phyloP scores from a whole-genome alignment of 257 asterid genomes.

The Nicotiana sylvestris region DNA sequence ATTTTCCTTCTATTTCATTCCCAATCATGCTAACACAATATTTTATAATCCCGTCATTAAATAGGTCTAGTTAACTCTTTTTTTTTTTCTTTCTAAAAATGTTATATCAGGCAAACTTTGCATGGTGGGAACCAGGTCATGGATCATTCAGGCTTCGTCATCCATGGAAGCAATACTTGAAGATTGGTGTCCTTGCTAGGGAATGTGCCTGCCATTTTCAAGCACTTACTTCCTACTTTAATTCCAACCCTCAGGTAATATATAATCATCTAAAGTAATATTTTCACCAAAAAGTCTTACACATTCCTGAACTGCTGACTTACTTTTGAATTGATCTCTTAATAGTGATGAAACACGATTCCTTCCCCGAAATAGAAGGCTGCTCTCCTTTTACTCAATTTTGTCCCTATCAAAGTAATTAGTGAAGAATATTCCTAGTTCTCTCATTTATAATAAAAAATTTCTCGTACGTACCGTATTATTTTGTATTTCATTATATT shows the following conservation, averaged over 20 bases:
- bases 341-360: neutral
- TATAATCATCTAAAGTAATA: neutral
- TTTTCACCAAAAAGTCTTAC: neutral
- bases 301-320: neutral
- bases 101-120: conserved; percentile 59
- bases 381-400: neutral
- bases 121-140: conserved; percentile 85
- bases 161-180: conserved; percentile 76
- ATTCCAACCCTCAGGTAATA: conserved; percentile 28
- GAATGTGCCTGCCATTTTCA: conserved; percentile 71
- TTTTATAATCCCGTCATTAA: no score
- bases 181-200: conserved; percentile 46
- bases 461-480: neutral
- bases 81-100: no score
- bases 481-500: neutral
- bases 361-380: neutral
- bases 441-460: neutral
- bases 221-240: conserved; percentile 34
- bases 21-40: no score
- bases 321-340: neutral
- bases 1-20: neutral
- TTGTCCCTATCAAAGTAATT: neutral
- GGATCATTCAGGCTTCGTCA: conserved; percentile 49
- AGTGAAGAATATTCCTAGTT: neutral
- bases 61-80: no score